Base-by-base conservation (phyloP, 1,284 basidiomycete species). In the Wolfiporia cocos region DNA sequence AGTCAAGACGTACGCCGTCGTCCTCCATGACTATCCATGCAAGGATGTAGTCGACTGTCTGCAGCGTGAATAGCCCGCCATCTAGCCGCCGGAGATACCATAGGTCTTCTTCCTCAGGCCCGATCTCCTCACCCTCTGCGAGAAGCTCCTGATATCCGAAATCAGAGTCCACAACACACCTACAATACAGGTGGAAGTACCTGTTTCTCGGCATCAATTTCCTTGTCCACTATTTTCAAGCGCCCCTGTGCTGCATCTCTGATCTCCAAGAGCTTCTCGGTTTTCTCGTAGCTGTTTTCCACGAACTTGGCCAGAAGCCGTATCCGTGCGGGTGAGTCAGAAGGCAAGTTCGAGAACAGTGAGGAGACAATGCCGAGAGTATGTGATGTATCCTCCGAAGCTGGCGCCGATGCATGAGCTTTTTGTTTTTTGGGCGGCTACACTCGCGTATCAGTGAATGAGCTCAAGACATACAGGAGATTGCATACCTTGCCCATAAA, bases 11-110 rank as follows among this genome's bases (percentile, higher is more conserved):
- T 66, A 94, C 92, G 23, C 93, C 96, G 55, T 99, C 96, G 54
- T 99, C 96, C 66, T 99, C 96, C 92, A 98, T 96, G 44, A 81
- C 77, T 21, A 98, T 65, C 96, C 96, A 99, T 1, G 88, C 93
- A 21, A 98, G 64, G 38, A 97, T 84, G 49, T 94, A 96, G 63
- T 98, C 95, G 18, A 90, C 77, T 14, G 85, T 87, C 57, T 99
- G 95, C 9, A 99, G 63, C 1, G 86, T 86, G 58, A 89, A 94
- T 26, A 97, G 65, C 0, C 95, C 96, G 2, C 81, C 78, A 43
- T 96, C 92, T 20, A 98, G 65, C 31, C 87, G 76, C 15, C 81
- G 76, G 17, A 97, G 66, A 63, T 98, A 97, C 71, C 83, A 86
- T 22, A 81, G 61, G 28, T 87, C 85, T 52, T 89, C 81, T 47